Evolutionary conservation across 140 eudicot species (phyloP), one percentile per base, ranked within the genome.

Genomic region (Flaveria floridana): DNA sequence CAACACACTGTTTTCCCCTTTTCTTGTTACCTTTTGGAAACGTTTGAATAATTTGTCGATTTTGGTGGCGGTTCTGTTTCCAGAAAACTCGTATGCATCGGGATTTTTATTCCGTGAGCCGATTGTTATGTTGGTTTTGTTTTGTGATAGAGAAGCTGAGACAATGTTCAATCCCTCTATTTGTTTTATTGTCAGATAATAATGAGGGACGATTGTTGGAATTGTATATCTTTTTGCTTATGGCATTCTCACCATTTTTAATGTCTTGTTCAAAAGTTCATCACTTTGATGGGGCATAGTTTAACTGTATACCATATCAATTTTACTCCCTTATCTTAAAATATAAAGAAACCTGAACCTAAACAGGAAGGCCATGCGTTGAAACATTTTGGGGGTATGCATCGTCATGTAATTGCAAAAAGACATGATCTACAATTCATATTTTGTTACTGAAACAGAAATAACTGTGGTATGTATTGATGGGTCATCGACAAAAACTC

Each of bases 121-220:
- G 79, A 66, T 34, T 15, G 39, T 9, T 67, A 39, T 44, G 64
- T 58, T 74, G 76, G 53, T 74, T 74, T 74, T 73, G 79, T 74
- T 65, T 55, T 74, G 79, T 79, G 74, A 80, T 74, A 80, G 79
- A 80, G 83, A 80, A 55, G 75, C 44, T 5, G 74, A 64, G 78
- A 72, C 72, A 68, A 44, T 73, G 79, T 47, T 74, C 28, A 19
- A 56, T 20, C 41, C 46, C 53, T 34, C 58, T 11, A 18, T 55
- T 12, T 57, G 57, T 74, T 74, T 80, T 67, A 58, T 68, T 47
- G 72, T 56, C 65, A 34, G 57, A 68, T 67, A 80, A 80, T 80
- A 80, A 79, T 18, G 70, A 76, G 79, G 71, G 56, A 73, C 56
- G 14, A 23, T 46, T 69, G 74, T 65, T 73, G 75, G 14, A 66